Evolutionary conservation across 2,329 filamentous ascomycete species (phyloP).

Genomic region (Gremmenia infestans): DNA sequence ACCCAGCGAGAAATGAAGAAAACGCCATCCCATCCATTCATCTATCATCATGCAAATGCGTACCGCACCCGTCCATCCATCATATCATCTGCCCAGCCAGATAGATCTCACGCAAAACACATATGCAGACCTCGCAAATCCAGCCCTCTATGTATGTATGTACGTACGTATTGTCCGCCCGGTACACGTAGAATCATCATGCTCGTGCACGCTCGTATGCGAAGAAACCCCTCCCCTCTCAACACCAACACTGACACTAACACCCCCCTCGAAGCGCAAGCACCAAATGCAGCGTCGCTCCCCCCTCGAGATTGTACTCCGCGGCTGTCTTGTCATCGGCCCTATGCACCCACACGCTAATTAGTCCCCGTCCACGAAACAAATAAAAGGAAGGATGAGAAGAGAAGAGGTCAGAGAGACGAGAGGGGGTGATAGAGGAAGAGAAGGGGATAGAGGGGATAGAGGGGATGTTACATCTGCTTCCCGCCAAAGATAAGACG

Average conservation of each 20-base stretch:
- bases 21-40: neutral
- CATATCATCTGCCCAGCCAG: neutral
- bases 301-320: constrained; percentile 87
- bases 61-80: too few species aligned
- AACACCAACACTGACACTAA: neutral
- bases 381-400: neutral
- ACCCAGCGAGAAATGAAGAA: neutral
- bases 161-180: too few species aligned
- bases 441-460: too few species aligned
- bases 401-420: neutral
- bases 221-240: neutral
- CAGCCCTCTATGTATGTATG: too few species aligned
- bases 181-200: too few species aligned
- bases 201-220: too few species aligned
- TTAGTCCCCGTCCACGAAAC: neutral
- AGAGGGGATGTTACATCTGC: constrained; percentile 68
- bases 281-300: constrained; percentile 90
- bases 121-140: too few species aligned
- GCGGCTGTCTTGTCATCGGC: constrained; percentile 88
- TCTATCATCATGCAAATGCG: neutral
- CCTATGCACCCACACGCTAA: constrained; percentile 46
- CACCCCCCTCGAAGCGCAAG: constrained; percentile 82
- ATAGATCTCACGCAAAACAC: neutral
- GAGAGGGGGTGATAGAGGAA: neutral
- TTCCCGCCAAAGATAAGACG: constrained; percentile 95